Conservation (phyloP, 2,329 filamentous ascomycete species). For the Colletotrichum musae region DNA sequence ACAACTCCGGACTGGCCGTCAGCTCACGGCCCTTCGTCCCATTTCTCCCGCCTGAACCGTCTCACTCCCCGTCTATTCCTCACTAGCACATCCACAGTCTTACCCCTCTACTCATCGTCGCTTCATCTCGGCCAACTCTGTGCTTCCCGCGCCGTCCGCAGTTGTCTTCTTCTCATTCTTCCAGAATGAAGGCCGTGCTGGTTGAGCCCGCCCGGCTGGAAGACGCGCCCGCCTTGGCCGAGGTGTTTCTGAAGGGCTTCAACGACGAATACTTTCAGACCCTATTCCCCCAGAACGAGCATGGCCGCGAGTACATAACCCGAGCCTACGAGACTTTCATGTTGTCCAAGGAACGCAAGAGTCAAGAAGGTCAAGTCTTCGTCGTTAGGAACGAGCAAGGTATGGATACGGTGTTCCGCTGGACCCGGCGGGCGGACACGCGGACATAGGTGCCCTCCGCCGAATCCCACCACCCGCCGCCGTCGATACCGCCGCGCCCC, state of each 20-base stretch:
- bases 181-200: slow-evolving; percentile 2
- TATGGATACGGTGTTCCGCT: neutral
- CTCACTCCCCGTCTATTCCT: neutral
- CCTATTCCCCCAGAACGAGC: slow-evolving; percentile 33
- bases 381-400: slow-evolving; percentile 34
- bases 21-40: slow-evolving; percentile 8
- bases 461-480: too few species aligned
- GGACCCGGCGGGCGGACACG: neutral
- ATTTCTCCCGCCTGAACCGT: slow-evolving; percentile 14
- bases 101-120: neutral
- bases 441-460: neutral
- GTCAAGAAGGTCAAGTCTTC: slow-evolving; percentile 31
- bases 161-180: neutral
- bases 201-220: slow-evolving; percentile 28
- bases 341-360: slow-evolving; percentile 19
- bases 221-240: slow-evolving; percentile 33
- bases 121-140: slow-evolving; percentile 1
- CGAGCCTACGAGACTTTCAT: slow-evolving; percentile 29
- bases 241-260: slow-evolving; percentile 39
- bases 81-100: neutral
- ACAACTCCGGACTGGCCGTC: neutral
- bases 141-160: neutral
- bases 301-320: slow-evolving; percentile 34
- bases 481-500: too few species aligned
- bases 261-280: slow-evolving; percentile 35